Conservation (phyloP, 2,329 filamentous ascomycete species). For the Colletotrichum truncatum region DNA sequence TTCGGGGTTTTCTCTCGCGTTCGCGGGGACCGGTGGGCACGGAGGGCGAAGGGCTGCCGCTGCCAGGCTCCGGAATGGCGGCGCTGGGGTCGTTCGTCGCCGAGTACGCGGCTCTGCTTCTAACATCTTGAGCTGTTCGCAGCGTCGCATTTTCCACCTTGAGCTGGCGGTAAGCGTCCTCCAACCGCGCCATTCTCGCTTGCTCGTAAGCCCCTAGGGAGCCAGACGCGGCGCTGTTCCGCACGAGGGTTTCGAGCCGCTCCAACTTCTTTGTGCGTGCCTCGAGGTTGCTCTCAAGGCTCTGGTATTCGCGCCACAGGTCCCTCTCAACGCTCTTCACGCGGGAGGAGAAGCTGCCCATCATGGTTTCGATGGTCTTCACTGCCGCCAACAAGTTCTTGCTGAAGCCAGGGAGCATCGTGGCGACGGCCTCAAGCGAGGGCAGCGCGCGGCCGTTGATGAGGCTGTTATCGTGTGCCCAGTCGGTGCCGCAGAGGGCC, state of each 20-base stretch:
- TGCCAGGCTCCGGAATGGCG: slow-evolving; percentile 41
- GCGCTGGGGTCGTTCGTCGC: slow-evolving; percentile 48
- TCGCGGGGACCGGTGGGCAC: slow-evolving; percentile 64
- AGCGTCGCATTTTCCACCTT: slow-evolving; percentile 77
- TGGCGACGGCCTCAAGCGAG: slow-evolving; percentile 85
- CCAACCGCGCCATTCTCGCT: slow-evolving; percentile 60
- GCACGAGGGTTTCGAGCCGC: slow-evolving; percentile 81
- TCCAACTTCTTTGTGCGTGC: slow-evolving; percentile 86
- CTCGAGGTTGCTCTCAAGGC: slow-evolving; percentile 83
- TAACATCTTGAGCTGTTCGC: slow-evolving; percentile 68
- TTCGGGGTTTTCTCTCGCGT: slow-evolving; percentile 35
- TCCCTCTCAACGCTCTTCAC: slow-evolving; percentile 90
- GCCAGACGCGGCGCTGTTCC: slow-evolving; percentile 67
- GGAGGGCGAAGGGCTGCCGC: slow-evolving; percentile 61
- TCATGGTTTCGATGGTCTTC: slow-evolving; percentile 84
- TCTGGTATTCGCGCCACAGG: slow-evolving; percentile 90
- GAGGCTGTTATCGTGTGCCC: slow-evolving; percentile 88
- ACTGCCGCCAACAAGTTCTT: slow-evolving; percentile 89
- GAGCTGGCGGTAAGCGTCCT: slow-evolving; percentile 69
- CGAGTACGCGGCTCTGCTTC: slow-evolving; percentile 57
- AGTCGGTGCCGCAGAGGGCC: slow-evolving; percentile 87
- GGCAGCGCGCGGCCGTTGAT: slow-evolving; percentile 87
- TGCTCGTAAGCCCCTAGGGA: slow-evolving; percentile 54
- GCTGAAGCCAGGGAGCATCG: slow-evolving; percentile 86
- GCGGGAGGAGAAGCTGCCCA: slow-evolving; percentile 80